Evolutionary conservation across 2,329 filamentous ascomycete genomes (phyloP), one percentile per base, ranked within the genome.

Genomic region (Lachnum nothofagi): DNA sequence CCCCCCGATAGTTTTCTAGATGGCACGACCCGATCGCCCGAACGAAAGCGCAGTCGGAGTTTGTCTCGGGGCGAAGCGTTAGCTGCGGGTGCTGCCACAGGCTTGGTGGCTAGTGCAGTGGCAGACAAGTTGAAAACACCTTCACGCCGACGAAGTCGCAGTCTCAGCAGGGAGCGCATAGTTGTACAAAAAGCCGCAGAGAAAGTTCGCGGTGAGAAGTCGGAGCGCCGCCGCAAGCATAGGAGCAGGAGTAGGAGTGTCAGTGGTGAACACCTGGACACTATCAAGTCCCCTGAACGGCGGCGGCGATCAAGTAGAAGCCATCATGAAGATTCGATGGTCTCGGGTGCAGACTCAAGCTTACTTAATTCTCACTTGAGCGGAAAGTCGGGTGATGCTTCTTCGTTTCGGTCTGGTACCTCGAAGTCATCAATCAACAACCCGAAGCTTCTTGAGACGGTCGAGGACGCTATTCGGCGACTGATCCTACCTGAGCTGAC

Each of bases 401-500:
- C 77, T 52, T 85, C 82, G 7, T 77, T 78, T 55, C 73, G 73
- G 31, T 82, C 80, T 24, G 76, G 76, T 29, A 74, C 72, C 27
- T 65, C 64, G 19, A 78, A 77, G 51, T 84, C 82, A 3, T 84
- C 82, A 1, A 79, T 86, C 61, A 87, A 85, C 65, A 88, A 88
- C 58, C 84, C 84, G 0, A 85, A 82, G 60, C 68, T 88, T 4
- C 72, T 88, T 8, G 81, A 85, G 54, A 85, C 84, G 1, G 85
- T 88, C 1, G 85, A 88, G 66, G 84, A 88, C 69, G 84, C 83
- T 16, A 88, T 88, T 62, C 80, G 83, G 60, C 75, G 83, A 46
- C 70, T 88, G 51, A 87, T 88, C 46, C 68, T 98, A 2, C 93
- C 93, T 0, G 91, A 98, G 67, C 75, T 98, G 38, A 91, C 89